These are phyloP conservation scores for Ceratocystis huliohia DNA, from an alignment of 2,329 filamentous ascomycete genomes.

Conservation along the genomic window DNA sequence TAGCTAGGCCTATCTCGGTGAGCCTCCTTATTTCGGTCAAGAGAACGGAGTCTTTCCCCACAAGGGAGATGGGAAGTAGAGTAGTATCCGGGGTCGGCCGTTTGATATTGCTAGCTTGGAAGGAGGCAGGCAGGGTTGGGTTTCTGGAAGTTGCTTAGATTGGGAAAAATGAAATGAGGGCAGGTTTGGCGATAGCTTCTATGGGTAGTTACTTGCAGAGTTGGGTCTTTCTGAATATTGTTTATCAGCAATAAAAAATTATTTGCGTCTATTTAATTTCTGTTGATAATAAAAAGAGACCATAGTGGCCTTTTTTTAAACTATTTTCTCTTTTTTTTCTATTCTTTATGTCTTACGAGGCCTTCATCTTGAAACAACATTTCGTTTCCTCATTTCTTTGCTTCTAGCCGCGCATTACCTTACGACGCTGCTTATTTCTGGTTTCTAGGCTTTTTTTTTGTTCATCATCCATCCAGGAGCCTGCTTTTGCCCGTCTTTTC, in stretches of 20 bases:
- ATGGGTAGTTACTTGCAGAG: background rate
- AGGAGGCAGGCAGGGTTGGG: background rate
- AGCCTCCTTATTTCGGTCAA: background rate
- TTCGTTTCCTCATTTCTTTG: constrained; percentile 3
- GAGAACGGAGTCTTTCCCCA: background rate
- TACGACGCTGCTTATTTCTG: background rate
- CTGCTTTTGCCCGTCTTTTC: constrained; percentile 15
- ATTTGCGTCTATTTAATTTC: background rate
- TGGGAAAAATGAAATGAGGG: background rate
- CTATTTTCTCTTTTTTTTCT: background rate
- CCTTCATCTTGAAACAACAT: background rate
- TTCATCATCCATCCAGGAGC: background rate
- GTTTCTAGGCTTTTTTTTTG: background rate
- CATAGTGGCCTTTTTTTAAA: background rate
- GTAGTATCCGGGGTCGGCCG: too few species aligned
- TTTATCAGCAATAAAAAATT: background rate
- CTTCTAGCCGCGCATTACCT: background rate
- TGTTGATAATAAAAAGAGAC: background rate
- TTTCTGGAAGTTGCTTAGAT: background rate
- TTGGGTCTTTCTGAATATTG: background rate
- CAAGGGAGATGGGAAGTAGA: too few species aligned
- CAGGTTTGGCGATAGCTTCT: background rate
- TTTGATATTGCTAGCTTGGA: background rate
- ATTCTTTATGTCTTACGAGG: background rate
- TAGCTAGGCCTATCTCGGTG: background rate